Percentiles rank a stretch among this genome's conserved stretches.
Conservation (phyloP, 208 protist genomes). For the Leishmania aethiopica region DNA sequence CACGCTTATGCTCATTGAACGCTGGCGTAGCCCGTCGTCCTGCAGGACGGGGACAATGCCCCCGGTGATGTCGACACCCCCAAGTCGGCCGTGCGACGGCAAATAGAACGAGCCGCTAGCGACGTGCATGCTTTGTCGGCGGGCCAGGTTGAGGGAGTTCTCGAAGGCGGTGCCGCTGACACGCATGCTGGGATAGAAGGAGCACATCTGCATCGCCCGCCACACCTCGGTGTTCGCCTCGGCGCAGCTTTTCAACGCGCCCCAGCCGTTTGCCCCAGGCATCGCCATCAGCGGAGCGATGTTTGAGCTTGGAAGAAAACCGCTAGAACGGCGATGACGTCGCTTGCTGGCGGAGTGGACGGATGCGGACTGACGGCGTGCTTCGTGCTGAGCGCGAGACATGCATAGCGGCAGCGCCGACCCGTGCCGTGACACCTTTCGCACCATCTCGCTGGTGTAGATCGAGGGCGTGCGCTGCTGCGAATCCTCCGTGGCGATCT, state of each 20-base stretch:
- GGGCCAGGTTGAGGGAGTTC: slow-evolving; percentile 48
- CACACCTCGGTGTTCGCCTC: slow-evolving; percentile 33
- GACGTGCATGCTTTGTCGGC: slow-evolving; percentile 15
- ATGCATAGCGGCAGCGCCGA: slow-evolving; percentile 50
- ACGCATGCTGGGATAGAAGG: slow-evolving; percentile 74
- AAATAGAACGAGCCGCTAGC: slow-evolving; percentile 9
- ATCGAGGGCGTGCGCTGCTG: slow-evolving; percentile 11
- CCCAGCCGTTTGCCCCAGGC: slow-evolving; percentile 17
- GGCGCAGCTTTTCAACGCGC: slow-evolving; percentile 3
- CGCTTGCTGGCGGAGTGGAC: slow-evolving; percentile 1
- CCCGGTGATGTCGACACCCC: background rate
- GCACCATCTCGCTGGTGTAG: background rate
- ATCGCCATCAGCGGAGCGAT: background rate
- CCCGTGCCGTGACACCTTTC: slow-evolving; percentile 14
- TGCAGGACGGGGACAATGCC: background rate
- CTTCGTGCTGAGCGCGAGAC: slow-evolving; percentile 45
- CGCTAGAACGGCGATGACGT: slow-evolving; percentile 1
- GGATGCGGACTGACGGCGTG: slow-evolving; percentile 11
- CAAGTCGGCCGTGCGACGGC: background rate
- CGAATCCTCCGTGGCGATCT: background rate
- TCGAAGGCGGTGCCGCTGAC: slow-evolving; percentile 78
- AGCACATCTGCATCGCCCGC: slow-evolving; percentile 65
- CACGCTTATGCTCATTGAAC: slow-evolving; percentile 14
- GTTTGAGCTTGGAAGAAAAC: background rate
- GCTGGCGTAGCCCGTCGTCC: slow-evolving; percentile 7